A percentile compares a stretch with the other conserved stretches of the same genome.
Evolutionary conservation across 352 stramenopile species (phyloP).

Genomic region (Phytophthora niederhauseri): DNA sequence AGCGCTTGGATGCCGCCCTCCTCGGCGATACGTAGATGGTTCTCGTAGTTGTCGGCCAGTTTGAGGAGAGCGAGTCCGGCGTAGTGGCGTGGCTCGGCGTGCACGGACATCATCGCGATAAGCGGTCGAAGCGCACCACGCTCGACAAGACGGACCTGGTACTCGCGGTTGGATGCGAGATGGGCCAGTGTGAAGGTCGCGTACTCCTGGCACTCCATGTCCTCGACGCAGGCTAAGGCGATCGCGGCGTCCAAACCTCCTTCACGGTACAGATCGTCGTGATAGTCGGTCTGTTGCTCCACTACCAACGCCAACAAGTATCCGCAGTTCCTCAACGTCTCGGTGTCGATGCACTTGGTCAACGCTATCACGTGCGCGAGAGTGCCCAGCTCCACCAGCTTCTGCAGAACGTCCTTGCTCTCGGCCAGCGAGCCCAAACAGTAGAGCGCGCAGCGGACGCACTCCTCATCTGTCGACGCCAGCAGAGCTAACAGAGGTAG

Average conservation of each 20-base stretch:
- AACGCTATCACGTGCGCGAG: slow-evolving; percentile 88
- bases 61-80: slow-evolving; percentile 97
- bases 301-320: slow-evolving; percentile 94
- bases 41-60: slow-evolving; percentile 98
- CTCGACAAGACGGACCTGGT: slow-evolving; percentile 93
- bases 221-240: slow-evolving; percentile 92
- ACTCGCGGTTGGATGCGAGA: slow-evolving; percentile 94
- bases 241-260: slow-evolving; percentile 91
- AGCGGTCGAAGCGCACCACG: slow-evolving; percentile 92
- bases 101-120: slow-evolving; percentile 95
- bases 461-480: slow-evolving; percentile 88
- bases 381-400: slow-evolving; percentile 90
- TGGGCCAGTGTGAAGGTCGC: slow-evolving; percentile 96
- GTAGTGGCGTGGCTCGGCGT: slow-evolving; percentile 95
- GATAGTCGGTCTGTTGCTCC: slow-evolving; percentile 93
- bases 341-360: slow-evolving; percentile 83
- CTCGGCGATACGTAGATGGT: slow-evolving; percentile 95
- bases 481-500: slow-evolving; percentile 91
- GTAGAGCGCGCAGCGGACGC: slow-evolving; percentile 91
- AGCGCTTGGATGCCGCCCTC: slow-evolving; percentile 96
- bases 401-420: slow-evolving; percentile 91
- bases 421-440: slow-evolving; percentile 94
- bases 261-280: slow-evolving; percentile 90
- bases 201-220: slow-evolving; percentile 97
- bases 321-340: slow-evolving; percentile 92